Evolutionary conservation across 1,284 basidiomycete genomes (phyloP), one percentile per base, ranked within the genome.

Genomic region (Marasmius oreades): DNA sequence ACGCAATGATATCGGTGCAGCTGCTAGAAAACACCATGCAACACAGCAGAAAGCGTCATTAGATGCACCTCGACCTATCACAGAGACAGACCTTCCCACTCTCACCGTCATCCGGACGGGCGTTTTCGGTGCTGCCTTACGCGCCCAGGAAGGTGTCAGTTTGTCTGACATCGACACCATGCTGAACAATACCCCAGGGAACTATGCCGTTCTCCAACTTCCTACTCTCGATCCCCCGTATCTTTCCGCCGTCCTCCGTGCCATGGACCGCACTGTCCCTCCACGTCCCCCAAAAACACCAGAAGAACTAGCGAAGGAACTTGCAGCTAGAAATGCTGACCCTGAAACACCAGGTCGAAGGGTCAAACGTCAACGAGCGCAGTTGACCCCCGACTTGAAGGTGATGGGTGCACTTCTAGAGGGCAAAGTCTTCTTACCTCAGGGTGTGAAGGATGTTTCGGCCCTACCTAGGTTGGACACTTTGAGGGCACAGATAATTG

Each of bases 321-420:
- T 76, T 53, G 78, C 76, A 20, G 79, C 74, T 44, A 85, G 82
- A 66, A 80, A 79, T n/a, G 82, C 81, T 12, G 80, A 84, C 59
- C 80, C 83, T 22, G 74, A 76, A 46, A 79, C 81, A 44, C 89
- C 90, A 2, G 88, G 90, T 22, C 74, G 86, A 60, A 77, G 85
- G 61, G 73, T 79, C 63, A 88, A 85, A 70, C 79, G 76, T 52
- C 70, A 79, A 61, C 75, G 75, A 52, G 78, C 81, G 51, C 69
- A 74, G 26, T 68, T 81, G 56, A 70, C 75, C 14, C 89, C 89
- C 3, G 84, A 88, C 66, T 67, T 92, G 56, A 79, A 73, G 63
- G 69, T 92, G n/a, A 76, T 89, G 57, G 90, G 90, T 18, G 90
- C 87, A 42, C 70, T 92, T 56, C 80, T 92, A 57, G 90, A 92